Evolutionary conservation across 2,329 filamentous ascomycete genomes (phyloP).

Genomic region (Botrytis paeoniae): DNA sequence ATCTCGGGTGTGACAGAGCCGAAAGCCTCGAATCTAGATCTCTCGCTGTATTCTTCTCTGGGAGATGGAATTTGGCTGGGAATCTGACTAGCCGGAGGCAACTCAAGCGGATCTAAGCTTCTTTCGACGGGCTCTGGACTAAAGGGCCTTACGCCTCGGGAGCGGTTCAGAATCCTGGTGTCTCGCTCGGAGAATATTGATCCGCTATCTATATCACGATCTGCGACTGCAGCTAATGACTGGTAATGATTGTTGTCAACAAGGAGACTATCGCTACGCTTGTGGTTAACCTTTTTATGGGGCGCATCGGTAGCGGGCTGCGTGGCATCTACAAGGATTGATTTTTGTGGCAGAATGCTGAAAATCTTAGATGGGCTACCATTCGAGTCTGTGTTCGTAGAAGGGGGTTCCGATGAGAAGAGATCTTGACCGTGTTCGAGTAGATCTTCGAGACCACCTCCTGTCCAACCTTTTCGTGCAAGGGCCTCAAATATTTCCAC

Average conservation of each 20-base stretch:
- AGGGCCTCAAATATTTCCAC: conserved; percentile 68
- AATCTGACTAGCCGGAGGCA: conserved; percentile 11
- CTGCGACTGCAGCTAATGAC: conserved; percentile 50
- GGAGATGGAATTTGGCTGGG: neutral
- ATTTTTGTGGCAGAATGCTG: conserved; percentile 61
- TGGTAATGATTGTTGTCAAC: conserved; percentile 55
- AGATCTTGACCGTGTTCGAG: conserved; percentile 62
- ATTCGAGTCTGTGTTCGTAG: conserved; percentile 40
- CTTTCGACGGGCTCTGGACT: conserved; percentile 45
- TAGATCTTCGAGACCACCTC: conserved; percentile 63
- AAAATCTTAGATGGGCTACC: conserved; percentile 51
- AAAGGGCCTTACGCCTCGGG: conserved; percentile 56
- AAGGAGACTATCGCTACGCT: conserved; percentile 54
- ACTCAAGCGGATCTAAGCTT: conserved; percentile 28
- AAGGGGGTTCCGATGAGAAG: conserved; percentile 47
- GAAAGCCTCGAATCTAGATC: neutral
- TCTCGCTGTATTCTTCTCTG: conserved; percentile 7
- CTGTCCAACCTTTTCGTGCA: conserved; percentile 65
- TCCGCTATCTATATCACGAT: conserved; percentile 41
- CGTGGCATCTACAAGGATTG: conserved; percentile 55
- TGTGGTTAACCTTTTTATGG: conserved; percentile 37
- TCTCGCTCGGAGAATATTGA: conserved; percentile 51
- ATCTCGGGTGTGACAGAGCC: conserved; percentile 10
- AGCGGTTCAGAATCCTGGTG: conserved; percentile 45
- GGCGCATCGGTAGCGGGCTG: conserved; percentile 35